Evolutionary conservation across 805 yeast genomes (phyloP), one percentile per base, ranked within the genome.

Genomic region (Candida insectorum): DNA sequence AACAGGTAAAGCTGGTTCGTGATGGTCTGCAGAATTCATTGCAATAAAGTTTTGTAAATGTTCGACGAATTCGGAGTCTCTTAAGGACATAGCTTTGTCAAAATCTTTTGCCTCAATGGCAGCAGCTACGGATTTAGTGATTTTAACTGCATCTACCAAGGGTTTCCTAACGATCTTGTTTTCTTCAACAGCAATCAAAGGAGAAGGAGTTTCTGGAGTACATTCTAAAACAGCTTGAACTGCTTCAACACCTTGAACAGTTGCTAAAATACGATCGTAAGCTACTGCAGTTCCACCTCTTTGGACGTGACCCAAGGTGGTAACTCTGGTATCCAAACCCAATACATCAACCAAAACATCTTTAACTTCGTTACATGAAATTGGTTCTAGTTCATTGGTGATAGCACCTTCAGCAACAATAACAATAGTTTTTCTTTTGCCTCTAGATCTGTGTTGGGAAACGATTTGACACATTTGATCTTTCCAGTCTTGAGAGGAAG

Each of bases 201-300:
- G 97, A 8, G 96, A 85, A 24, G 97, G 97, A 3, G 91, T 84
- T 1, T 79, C 82, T 18, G 96, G 96, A 7, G 95, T 86, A 35
- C 83, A 69, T 33, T 83, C 88, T 48, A 93, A 69, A 13, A 93
- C 91, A 2, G 97, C 97, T 40, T 83, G 81, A 14, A 93, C 95
- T 6, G 98, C 97, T 51, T 88, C 97, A 26, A 91, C 96, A 62
- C 97, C 98, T 69, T 93, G 98, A 47, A 91, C 60, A 12, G 98
- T 91, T 24, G 97, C 96, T 49, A 93, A 64, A 54, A 83, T 62
- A 56, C 98, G 77, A 60, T 93, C 98, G 50, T 74, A 86, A 2
- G 97, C 97, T 35, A 89, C 96, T 16, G 98, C 97, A 28, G 95
- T 77, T 61, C 98, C 98, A 67, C 98, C 98, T 65, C 98, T 79